A percentile compares a stretch with the other conserved stretches of the same genome.
These are phyloP conservation scores for Cryomyces minteri DNA, from an alignment of 495 filamentous ascomycete genomes.

Conservation along the genomic window DNA sequence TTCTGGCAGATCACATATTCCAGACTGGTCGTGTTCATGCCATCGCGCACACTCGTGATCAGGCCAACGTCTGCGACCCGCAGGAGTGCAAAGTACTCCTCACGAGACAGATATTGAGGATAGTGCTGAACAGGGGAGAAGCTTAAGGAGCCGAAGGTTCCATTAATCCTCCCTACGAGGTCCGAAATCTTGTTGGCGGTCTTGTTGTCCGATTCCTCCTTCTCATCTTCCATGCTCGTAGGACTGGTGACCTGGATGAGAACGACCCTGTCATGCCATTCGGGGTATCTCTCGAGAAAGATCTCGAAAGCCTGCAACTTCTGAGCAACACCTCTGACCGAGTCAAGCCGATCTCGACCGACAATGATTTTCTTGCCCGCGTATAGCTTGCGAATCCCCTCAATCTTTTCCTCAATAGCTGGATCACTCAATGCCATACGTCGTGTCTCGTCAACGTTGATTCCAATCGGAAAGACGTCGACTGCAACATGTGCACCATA, in stretches of 20 bases:
- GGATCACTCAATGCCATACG: constrained; percentile 47
- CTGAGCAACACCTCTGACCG: constrained; percentile 74
- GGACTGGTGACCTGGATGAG: constrained; percentile 89
- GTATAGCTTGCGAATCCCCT: constrained; percentile 50
- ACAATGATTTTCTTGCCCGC: constrained; percentile 78
- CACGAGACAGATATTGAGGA: constrained; percentile 67
- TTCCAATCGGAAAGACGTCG: constrained; percentile 81
- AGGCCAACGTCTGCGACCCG: constrained; percentile 74
- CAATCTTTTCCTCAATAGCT: constrained; percentile 46
- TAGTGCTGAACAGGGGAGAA: constrained; percentile 84
- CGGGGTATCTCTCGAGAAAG: constrained; percentile 71
- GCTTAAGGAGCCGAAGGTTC: constrained; percentile 64
- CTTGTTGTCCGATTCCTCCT: constrained; percentile 49
- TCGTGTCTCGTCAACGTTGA: constrained; percentile 57
- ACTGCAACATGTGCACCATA: constrained; percentile 77
- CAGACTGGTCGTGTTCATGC: constrained; percentile 91
- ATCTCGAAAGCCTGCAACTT: constrained; percentile 85
- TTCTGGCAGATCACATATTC: constrained; percentile 89
- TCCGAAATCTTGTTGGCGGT: constrained; percentile 72
- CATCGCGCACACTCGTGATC: constrained; percentile 83
- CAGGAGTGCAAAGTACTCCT: constrained; percentile 83
- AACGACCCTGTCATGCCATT: constrained; percentile 83
- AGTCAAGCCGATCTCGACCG: constrained; percentile 81
- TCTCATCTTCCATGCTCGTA: constrained; percentile 52
- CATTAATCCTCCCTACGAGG: constrained; percentile 77